These are phyloP conservation scores for Parastagonospora avenae DNA, from an alignment of 2,329 filamentous ascomycete species.

Conservation along the genomic window DNA sequence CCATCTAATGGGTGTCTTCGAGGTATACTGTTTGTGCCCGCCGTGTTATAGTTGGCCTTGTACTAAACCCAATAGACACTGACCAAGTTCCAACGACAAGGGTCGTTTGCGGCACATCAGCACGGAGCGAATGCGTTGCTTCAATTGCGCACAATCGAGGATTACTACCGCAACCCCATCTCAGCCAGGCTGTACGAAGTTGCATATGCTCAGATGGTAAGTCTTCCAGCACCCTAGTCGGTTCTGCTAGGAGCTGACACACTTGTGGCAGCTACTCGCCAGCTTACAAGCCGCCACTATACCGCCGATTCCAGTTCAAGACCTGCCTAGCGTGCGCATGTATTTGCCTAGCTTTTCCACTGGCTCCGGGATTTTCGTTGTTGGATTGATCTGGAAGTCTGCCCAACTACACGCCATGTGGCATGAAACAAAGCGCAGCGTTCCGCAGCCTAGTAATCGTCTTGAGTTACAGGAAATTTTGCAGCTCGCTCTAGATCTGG, in stretches of 20 bases:
- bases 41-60: neutral
- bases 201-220: conserved; percentile 33
- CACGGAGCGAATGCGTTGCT: conserved; percentile 36
- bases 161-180: conserved; percentile 29
- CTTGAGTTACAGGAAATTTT: conserved; percentile 26
- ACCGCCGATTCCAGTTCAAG: conserved; percentile 26
- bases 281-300: conserved; percentile 32
- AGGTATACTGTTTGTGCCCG: conserved; percentile 18
- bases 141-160: conserved; percentile 28
- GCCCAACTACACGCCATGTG: conserved; percentile 33
- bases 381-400: conserved; percentile 31
- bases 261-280: conserved; percentile 27
- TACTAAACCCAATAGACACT: conserved; percentile 24
- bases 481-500: conserved; percentile 29
- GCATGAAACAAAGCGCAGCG: conserved; percentile 30
- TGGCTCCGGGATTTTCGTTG: conserved; percentile 23
- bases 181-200: conserved; percentile 36
- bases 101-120: conserved; percentile 31
- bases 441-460: conserved; percentile 20
- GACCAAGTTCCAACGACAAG: conserved; percentile 21
- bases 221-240: neutral
- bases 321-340: conserved; percentile 16
- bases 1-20: conserved; percentile 37
- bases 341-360: conserved; percentile 25
- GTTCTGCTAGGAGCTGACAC: conserved; percentile 14